Evolutionary conservation across 768 basidiomycete genomes (phyloP), one percentile per base, ranked within the genome.

Genomic region (Infundibulicybe gibba): DNA sequence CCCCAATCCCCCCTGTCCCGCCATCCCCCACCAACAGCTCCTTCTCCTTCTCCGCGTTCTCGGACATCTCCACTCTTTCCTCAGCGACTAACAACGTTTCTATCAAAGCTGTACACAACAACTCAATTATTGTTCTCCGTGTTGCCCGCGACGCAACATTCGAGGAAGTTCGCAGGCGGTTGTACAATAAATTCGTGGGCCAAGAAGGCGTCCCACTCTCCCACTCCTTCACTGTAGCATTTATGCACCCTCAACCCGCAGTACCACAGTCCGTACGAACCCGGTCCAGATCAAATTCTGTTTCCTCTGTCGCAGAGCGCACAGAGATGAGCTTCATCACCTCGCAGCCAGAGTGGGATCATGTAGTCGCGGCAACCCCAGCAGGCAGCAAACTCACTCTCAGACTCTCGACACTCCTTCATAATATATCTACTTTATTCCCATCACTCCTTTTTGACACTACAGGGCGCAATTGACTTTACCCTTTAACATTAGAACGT

Each of bases 141-240:
- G 63, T 75, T 6, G 62, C 76, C 11, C 71, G 71, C 50, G 64
- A 69, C 35, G 68, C 70, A 48, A 38, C 72, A n/a, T 74, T 81
- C 46, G 54, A 61, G 14, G 79, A 81, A 39, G 55, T 89, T 13
- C 81, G 82, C 49, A 65, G 66, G 43, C 74, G 76, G 41, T 66
- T 90, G 19, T 75, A 76, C 50, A 77, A 83, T 45, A 88, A 87
- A 55, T 83, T 90, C 57, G 71, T 76, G n/a, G 69, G 72, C 17
- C 77, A 81, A 54, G 83, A 82, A 60, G 74, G 73, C 41, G 53
- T 81, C 37, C 67, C 72, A 11, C 74, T 88, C 17, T 71, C 72
- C 0, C 65, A 72, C 6, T 63, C 70, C 1, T 89, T 89, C 58
- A 72, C 70, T 6, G 62, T 89, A 30, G 79, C 76, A 15, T 75